Evolutionary conservation across 2,329 filamentous ascomycete species (phyloP), one percentile per base, ranked within the genome.

Genomic region (Penicillium sp.): DNA sequence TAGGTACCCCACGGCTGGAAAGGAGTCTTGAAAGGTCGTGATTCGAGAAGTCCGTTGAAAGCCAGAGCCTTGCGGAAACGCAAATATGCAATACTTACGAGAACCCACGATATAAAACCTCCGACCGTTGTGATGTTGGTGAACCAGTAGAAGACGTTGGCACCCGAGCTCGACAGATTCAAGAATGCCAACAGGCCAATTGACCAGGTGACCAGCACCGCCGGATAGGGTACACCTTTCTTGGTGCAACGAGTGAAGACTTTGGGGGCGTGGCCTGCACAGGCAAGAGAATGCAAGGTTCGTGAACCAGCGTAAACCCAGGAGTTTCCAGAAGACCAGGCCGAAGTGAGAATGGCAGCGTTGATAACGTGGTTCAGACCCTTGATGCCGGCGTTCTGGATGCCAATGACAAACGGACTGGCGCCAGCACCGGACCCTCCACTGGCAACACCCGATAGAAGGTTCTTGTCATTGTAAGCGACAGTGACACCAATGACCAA

Each of bases 361-460:
- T 92, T 92, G 69, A 91, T 84, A 50, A 91, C 81, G 14, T 82
- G 83, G 0, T 86, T 83, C 1, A 91, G 78, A 3, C 79, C 84
- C 3, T 75, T 75, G 46, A 91, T 85, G 1, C 85, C 84, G 2
- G 86, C 87, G 28, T 82, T 80, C 14, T 81, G 79, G 39, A 86
- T 85, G 22, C 85, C 87, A 54, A 91, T 87, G 57, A 91, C 87
- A 63, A 85, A 88, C 5, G 85, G 86, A 38, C 67, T 71, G 38
- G 69, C 63, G 11, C 68, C 70, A 14, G 70, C 72, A 6, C 66
- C 69, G 1, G 62, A 56, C 0, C 63, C 61, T 16, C 70, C 67
- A 13, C 54, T 57, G 0, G 68, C 63, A 9, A 79, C 63, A 1
- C 68, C 65, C 40, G 69, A 70, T 25, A 84, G 74, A 3, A 86